Conservation (phyloP, 768 basidiomycete species). For the Vararia minispora region DNA sequence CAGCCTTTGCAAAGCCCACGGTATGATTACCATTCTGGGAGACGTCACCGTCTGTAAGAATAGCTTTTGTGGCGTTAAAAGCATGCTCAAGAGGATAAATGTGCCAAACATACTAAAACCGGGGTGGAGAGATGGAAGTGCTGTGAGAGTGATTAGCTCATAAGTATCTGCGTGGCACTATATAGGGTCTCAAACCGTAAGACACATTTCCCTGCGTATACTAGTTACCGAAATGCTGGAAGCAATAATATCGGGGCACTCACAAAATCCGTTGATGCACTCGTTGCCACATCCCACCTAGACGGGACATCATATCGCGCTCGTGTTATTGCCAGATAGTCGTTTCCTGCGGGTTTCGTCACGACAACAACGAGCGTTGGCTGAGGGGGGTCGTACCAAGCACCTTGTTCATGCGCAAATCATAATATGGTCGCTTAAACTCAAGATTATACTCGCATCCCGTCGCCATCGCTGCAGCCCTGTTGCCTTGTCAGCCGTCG, state of each 20-base stretch:
- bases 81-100: background rate
- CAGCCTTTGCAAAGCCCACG: conserved; percentile 8
- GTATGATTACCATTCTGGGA: conserved; percentile 13
- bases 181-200: conserved; percentile 9
- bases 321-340: too few relatives aligned
- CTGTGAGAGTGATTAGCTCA: background rate
- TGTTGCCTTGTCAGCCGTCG: background rate
- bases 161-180: background rate
- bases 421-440: conserved; percentile 3
- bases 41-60: conserved; percentile 5
- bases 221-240: background rate
- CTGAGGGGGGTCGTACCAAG: too few relatives aligned
- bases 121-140: conserved; percentile 11
- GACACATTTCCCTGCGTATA: conserved; percentile 11
- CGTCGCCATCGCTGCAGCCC: conserved; percentile 10
- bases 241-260: background rate
- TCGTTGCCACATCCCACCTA: too few relatives aligned
- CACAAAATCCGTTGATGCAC: conserved; percentile 15
- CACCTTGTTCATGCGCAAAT: conserved; percentile 12
- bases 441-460: conserved; percentile 8
- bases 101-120: conserved; percentile 5
- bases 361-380: too few relatives aligned
- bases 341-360: too few relatives aligned
- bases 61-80: background rate
- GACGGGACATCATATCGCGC: too few relatives aligned